Evolutionary conservation across 768 basidiomycete species (phyloP).

Genomic region (Harrya chromipes): DNA sequence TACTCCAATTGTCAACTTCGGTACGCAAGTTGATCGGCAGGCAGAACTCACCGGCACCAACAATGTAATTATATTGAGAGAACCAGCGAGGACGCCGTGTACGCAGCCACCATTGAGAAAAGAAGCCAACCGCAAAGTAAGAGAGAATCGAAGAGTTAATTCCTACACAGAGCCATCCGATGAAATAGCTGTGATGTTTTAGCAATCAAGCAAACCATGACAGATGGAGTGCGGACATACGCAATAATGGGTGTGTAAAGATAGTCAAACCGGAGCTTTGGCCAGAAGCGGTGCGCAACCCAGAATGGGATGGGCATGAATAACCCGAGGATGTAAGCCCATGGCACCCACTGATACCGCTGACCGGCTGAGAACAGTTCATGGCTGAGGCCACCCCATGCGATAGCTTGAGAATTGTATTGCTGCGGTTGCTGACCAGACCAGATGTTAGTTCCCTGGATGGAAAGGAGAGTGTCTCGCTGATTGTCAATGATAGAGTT

Average conservation of each 20-base stretch:
- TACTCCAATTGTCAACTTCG: slow-evolving; percentile 6
- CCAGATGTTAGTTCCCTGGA: slow-evolving; percentile 47
- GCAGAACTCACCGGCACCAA: slow-evolving; percentile 49
- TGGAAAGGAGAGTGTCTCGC: slow-evolving; percentile 48
- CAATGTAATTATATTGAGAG: slow-evolving; percentile 61
- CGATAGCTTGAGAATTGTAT: slow-evolving; percentile 34
- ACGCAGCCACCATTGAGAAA: slow-evolving; percentile 60
- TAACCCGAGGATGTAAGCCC: slow-evolving; percentile 33
- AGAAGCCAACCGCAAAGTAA: slow-evolving; percentile 48
- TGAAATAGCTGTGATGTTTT: slow-evolving; percentile 31
- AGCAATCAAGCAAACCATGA: background rate
- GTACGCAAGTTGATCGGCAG: background rate
- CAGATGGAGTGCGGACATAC: slow-evolving; percentile 6
- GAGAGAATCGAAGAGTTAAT: slow-evolving; percentile 51
- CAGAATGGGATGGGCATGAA: slow-evolving; percentile 41
- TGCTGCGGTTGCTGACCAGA: slow-evolving; percentile 31
- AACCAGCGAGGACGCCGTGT: slow-evolving; percentile 63
- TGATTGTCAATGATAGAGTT: slow-evolving; percentile 53
- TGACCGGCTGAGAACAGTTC: slow-evolving; percentile 31
- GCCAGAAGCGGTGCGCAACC: slow-evolving; percentile 36
- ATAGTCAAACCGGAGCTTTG: slow-evolving; percentile 28
- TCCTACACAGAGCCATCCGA: slow-evolving; percentile 47
- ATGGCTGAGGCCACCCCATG: slow-evolving; percentile 41
- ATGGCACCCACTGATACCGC: slow-evolving; percentile 42
- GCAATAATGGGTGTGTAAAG: slow-evolving; percentile 34